Base-by-base conservation (phyloP, 441 rosid genomes). In the Pelargonium fulgidum region DNA sequence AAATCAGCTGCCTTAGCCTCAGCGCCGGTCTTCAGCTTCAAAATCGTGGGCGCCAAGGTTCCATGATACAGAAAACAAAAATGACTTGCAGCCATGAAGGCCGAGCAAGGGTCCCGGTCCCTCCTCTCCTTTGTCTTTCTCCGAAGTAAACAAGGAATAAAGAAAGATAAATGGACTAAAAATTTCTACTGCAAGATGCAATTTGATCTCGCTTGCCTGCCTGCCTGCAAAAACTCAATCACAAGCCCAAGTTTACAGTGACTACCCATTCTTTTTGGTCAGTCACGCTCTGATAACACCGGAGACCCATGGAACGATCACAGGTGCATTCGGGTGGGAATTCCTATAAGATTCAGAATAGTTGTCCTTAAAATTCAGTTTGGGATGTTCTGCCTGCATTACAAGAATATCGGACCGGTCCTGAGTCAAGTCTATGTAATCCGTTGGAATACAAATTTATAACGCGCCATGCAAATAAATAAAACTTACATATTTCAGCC, bases 401-500 rank as follows among this genome's bases (percentile, higher is more conserved):
- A 61, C 0, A 36, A 61, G 62, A 56, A 29, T 12, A 58, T 66
- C 22, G 68, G 12, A 68, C 45, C 7, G 14, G 62, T 33, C 4
- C 26, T 24, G 47, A 54, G 42, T 12, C 68, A 17, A 24, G 26
- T 24, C 1, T 24, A 24, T 24, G 26, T 2, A 24, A 24, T 24
- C 26, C 1, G 26, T 24, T 24, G 26, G 26, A 24, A 24, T 24
- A 24, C 1, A 24, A 24, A 24, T 24, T 24, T 24, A 24, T 24
- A 24, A 24, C 2, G 26, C 26, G 2, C 26, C 26, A 24, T 24
- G 26, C 26, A 24, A 24, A 24, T 24, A 24, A 24, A 24, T 24
- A 24, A 24, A 7, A 71, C 97, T 90, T 83, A 94, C 99, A 71
- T 80, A 85, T 90, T 94, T 94, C 66, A 94, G 94, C 98, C 99